Evolutionary conservation across 2,329 filamentous ascomycete genomes (phyloP).

Genomic region (Ascochyta rabiei): DNA sequence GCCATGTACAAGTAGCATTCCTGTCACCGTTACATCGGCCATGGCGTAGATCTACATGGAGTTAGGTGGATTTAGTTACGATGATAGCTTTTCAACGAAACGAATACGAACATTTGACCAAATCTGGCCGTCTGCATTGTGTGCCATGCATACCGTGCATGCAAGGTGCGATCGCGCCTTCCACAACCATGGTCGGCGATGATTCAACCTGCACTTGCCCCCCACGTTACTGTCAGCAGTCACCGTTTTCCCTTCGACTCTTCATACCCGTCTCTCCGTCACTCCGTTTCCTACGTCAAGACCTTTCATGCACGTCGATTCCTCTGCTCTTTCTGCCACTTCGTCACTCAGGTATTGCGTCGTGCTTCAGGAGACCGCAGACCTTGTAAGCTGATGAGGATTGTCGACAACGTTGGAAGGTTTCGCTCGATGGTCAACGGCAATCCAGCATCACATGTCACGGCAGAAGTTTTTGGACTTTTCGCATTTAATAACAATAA

Average conservation of each 20-base stretch:
- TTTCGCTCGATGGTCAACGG: too few species aligned
- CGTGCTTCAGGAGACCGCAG: too few species aligned
- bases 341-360: too few species aligned
- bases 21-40: constrained; percentile 12
- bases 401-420: too few species aligned
- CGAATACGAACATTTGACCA: constrained; percentile 18
- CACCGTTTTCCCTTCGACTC: too few species aligned
- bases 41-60: constrained; percentile 30
- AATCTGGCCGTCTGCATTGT: background rate
- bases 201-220: background rate
- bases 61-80: constrained; percentile 27
- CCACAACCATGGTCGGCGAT: constrained; percentile 1
- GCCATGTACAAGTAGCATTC: constrained; percentile 40
- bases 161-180: constrained; percentile 11
- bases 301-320: too few species aligned
- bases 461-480: constrained; percentile 14
- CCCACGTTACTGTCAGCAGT: too few species aligned
- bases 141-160: constrained; percentile 7
- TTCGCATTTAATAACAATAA: constrained; percentile 24
- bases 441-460: too few species aligned
- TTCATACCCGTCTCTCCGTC: too few species aligned
- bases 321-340: too few species aligned
- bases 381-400: too few species aligned
- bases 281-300: too few species aligned
- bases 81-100: constrained; percentile 23